phyloP scores from a whole-genome alignment of 257 asterid genomes.

The Salvia hispanica region DNA sequence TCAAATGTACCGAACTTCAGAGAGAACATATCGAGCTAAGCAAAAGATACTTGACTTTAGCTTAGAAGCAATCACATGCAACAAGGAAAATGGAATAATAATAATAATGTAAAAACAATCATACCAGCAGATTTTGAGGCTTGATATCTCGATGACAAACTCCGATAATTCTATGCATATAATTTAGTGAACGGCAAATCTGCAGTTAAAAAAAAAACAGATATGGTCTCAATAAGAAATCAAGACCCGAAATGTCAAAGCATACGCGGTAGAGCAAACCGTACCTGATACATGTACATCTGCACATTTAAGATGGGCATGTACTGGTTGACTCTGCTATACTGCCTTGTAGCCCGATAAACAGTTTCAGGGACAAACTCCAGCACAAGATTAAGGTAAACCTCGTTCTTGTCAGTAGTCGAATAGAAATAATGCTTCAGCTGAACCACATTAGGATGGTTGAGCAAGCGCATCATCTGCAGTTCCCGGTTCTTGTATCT shows the following conservation, averaged over 20 bases:
- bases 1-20: constrained; percentile 5
- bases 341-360: constrained; percentile 50
- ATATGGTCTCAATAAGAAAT: neutral
- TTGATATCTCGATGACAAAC: constrained; percentile 75
- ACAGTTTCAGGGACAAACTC: constrained; percentile 58
- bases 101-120: neutral
- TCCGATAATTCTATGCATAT: constrained; percentile 59
- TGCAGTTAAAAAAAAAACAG: constrained; percentile 28
- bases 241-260: neutral
- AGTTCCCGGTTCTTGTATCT: constrained; percentile 61
- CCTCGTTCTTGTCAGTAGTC: constrained; percentile 59
- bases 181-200: constrained; percentile 66
- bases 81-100: neutral
- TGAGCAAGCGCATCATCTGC: constrained; percentile 53
- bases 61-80: neutral
- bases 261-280: neutral
- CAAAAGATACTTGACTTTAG: neutral
- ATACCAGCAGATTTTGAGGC: constrained; percentile 72
- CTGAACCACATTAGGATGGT: constrained; percentile 55
- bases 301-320: constrained; percentile 56
- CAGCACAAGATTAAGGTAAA: constrained; percentile 61
- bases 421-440: constrained; percentile 59
- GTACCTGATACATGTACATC: constrained; percentile 54
- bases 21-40: neutral
- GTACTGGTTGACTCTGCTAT: constrained; percentile 47